A percentile compares a stretch with the other conserved stretches of the same genome.
Evolutionary conservation across 345 rosid species (phyloP).

Genomic region (Mallotus nudiflorus): DNA sequence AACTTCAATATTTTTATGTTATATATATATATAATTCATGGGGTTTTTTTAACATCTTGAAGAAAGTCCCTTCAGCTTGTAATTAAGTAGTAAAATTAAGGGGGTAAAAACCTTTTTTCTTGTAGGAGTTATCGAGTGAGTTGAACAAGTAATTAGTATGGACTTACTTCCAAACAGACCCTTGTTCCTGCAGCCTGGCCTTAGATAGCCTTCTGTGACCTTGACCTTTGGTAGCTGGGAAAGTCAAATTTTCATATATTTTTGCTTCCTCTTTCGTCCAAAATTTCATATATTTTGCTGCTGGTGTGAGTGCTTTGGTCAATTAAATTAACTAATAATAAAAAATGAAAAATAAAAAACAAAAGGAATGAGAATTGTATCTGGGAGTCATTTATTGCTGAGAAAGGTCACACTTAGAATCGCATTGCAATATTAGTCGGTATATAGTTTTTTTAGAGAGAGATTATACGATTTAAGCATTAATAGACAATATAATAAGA

Average conservation of each 20-base stretch:
- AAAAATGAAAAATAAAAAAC: background rate
- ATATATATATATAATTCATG: no score
- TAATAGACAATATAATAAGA: no score
- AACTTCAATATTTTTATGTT: no score
- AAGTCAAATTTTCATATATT: conserved; percentile 16
- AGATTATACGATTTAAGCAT: no score
- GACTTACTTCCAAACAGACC: background rate
- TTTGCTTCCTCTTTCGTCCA: background rate
- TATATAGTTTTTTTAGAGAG: no score
- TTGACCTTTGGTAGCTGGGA: conserved; percentile 25
- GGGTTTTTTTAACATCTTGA: no score
- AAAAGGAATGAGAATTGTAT: background rate
- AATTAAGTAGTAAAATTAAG: no score
- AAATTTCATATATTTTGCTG: background rate
- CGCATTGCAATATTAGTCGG: no score
- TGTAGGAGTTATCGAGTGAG: background rate
- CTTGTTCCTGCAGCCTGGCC: background rate
- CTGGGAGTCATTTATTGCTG: no score
- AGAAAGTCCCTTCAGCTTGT: no score
- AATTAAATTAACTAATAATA: background rate
- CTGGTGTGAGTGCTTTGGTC: background rate
- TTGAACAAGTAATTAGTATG: background rate
- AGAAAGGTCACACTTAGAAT: no score
- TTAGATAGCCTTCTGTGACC: conserved; percentile 3
- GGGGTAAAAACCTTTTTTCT: no score